These are phyloP conservation scores for Pythium coloratum DNA, from an alignment of 352 stramenopile genomes.

Conservation along the genomic window DNA sequence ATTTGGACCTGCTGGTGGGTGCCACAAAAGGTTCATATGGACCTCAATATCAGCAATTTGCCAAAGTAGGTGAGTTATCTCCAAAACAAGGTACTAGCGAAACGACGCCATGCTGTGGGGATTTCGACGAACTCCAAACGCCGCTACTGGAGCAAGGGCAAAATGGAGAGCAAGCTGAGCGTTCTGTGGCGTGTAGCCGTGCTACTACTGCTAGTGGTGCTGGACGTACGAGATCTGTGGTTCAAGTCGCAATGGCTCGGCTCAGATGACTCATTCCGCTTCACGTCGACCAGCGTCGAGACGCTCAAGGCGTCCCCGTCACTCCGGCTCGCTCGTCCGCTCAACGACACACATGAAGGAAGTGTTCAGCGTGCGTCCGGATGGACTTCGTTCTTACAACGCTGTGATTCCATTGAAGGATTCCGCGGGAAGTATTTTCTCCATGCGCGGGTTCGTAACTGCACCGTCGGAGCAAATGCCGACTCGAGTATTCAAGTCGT, in stretches of 20 bases:
- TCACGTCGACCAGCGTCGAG: conserved; percentile 32
- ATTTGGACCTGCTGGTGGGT: neutral
- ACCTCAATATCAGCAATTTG: neutral
- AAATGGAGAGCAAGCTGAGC: conserved; percentile 3
- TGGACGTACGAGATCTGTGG: conserved; percentile 57
- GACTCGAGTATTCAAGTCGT: conserved; percentile 21
- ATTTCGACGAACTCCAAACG: neutral
- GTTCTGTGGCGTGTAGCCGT: conserved; percentile 32
- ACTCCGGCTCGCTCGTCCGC: conserved; percentile 16
- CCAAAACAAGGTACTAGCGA: conserved; percentile 17
- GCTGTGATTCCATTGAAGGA: conserved; percentile 37
- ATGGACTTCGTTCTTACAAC: conserved; percentile 52
- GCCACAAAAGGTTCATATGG: neutral
- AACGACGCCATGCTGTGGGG: conserved; percentile 5
- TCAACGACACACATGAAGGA: conserved; percentile 12
- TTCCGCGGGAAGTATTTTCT: conserved; percentile 28
- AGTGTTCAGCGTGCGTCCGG: conserved; percentile 30
- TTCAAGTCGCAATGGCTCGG: conserved; percentile 63
- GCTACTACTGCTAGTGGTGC: conserved; percentile 33
- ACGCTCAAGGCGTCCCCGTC: conserved; percentile 21
- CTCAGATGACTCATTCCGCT: conserved; percentile 37
- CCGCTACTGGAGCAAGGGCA: neutral
- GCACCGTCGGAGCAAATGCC: conserved; percentile 30
- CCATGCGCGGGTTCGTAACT: conserved; percentile 45
- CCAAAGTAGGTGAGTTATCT: neutral